These are phyloP conservation scores for Cordyceps militaris DNA, from an alignment of 2,329 filamentous ascomycete species.

Conservation along the genomic window DNA sequence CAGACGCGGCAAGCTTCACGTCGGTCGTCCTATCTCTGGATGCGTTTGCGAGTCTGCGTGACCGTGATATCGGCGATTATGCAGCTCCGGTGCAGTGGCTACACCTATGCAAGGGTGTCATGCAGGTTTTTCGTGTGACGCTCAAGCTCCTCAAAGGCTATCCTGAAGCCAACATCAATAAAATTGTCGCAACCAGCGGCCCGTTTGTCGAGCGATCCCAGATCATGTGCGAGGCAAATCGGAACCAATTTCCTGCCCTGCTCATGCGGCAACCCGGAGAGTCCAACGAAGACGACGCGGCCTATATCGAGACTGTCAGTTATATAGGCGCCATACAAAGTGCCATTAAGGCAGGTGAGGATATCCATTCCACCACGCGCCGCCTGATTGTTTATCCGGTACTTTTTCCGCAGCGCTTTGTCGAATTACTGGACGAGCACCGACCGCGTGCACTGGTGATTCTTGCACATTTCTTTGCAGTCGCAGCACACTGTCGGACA, in stretches of 20 bases:
- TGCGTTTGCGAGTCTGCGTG: slow-evolving; percentile 17
- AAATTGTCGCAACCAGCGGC: slow-evolving; percentile 12
- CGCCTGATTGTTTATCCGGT: slow-evolving; percentile 18
- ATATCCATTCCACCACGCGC: slow-evolving; percentile 13
- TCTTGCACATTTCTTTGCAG: slow-evolving; percentile 21
- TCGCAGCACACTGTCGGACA: slow-evolving; percentile 12
- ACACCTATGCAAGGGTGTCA: slow-evolving; percentile 19
- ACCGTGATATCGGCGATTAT: slow-evolving; percentile 18
- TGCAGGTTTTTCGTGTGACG: slow-evolving; percentile 16
- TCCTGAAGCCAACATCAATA: slow-evolving; percentile 14
- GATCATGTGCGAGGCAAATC: slow-evolving; percentile 5
- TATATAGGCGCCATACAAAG: slow-evolving; percentile 17
- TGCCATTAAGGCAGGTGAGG: slow-evolving; percentile 14
- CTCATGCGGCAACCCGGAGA: slow-evolving; percentile 6
- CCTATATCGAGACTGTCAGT: slow-evolving; percentile 16
- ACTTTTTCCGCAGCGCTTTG: slow-evolving; percentile 16
- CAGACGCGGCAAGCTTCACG: slow-evolving; percentile 19
- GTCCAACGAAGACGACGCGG: slow-evolving; percentile 13
- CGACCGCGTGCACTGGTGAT: slow-evolving; percentile 19
- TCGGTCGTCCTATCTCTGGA: slow-evolving; percentile 19
- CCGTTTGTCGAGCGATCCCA: slow-evolving; percentile 13
- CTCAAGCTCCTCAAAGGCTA: slow-evolving; percentile 14
- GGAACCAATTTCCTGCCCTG: slow-evolving; percentile 14
- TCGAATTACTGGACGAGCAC: slow-evolving; percentile 15
- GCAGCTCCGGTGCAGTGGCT: slow-evolving; percentile 21